Evolutionary conservation across 352 stramenopile genomes (phyloP).

Genomic region (Aphanomyces euteiches): DNA sequence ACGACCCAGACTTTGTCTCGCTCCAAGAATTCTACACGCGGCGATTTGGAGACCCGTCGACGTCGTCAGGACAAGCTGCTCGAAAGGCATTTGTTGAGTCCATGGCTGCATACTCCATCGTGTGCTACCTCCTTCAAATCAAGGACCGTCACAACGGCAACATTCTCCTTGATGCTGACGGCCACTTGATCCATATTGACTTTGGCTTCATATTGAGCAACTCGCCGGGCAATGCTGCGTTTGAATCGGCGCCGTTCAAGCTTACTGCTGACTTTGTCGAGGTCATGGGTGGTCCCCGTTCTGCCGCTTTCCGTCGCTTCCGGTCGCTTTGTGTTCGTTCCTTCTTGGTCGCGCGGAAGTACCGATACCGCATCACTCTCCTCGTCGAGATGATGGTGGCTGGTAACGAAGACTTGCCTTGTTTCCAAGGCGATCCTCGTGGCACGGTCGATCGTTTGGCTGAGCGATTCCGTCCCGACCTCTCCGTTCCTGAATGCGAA

Average conservation of each 20-base stretch:
- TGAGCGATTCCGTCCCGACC: constrained; percentile 90
- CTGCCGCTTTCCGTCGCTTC: constrained; percentile 91
- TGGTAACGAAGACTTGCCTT: constrained; percentile 95
- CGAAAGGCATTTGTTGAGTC: constrained; percentile 85
- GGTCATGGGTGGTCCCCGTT: constrained; percentile 92
- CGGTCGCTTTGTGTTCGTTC: constrained; percentile 93
- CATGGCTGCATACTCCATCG: constrained; percentile 89
- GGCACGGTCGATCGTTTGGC: constrained; percentile 87
- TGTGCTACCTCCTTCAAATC: constrained; percentile 96
- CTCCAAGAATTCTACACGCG: constrained; percentile 92
- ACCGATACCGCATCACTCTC: constrained; percentile 93
- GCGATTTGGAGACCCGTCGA: constrained; percentile 85
- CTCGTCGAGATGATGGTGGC: constrained; percentile 96
- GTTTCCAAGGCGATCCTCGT: constrained; percentile 91
- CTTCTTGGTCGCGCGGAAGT: constrained; percentile 93
- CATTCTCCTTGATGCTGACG: constrained; percentile 93
- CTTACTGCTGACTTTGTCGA: constrained; percentile 96
- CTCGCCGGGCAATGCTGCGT: constrained; percentile 90
- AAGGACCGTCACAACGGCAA: constrained; percentile 99
- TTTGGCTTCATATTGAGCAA: constrained; percentile 95
- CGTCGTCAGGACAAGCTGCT: constrained; percentile 68
- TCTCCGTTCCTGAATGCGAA: constrained; percentile 91
- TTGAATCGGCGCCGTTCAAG: constrained; percentile 97
- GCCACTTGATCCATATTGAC: constrained; percentile 97
- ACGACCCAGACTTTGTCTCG: constrained; percentile 88